Conservation (phyloP, 2,329 filamentous ascomycete genomes). For the Microascus cirrosus region DNA sequence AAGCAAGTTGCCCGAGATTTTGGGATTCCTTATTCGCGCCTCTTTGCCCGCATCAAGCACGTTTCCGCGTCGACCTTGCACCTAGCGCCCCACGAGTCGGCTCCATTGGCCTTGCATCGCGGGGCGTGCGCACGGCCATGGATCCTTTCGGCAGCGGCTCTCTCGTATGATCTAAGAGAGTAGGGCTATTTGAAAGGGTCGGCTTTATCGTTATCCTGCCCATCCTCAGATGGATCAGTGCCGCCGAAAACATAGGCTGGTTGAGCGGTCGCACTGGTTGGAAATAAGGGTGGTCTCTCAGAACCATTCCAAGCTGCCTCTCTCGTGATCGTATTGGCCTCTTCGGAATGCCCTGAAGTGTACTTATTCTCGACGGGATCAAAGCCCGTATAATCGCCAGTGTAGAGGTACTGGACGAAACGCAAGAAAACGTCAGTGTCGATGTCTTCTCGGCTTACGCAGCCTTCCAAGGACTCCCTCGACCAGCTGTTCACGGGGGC, state of each 20-base stretch:
- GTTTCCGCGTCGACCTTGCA: neutral
- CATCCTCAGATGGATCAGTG: neutral
- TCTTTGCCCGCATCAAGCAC: no score
- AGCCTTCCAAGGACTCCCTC: neutral
- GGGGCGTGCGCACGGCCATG: neutral
- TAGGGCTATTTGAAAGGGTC: neutral
- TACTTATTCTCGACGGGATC: neutral
- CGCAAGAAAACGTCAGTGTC: neutral
- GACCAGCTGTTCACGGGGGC: neutral
- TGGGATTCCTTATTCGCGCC: no score
- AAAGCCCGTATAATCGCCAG: neutral
- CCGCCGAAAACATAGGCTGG: neutral
- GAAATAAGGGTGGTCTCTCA: neutral
- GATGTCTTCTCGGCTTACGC: neutral
- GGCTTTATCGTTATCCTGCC: neutral
- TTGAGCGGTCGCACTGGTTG: neutral
- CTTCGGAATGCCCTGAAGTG: neutral
- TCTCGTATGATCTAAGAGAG: neutral
- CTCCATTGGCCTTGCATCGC: neutral
- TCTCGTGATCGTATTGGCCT: neutral
- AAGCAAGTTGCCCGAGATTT: no score
- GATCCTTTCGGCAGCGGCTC: neutral
- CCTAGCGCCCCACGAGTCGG: neutral
- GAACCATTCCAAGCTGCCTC: neutral
- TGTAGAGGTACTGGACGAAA: neutral